These are phyloP conservation scores for Solanum sitiens DNA, from an alignment of 257 asterid genomes.

Conservation along the genomic window DNA sequence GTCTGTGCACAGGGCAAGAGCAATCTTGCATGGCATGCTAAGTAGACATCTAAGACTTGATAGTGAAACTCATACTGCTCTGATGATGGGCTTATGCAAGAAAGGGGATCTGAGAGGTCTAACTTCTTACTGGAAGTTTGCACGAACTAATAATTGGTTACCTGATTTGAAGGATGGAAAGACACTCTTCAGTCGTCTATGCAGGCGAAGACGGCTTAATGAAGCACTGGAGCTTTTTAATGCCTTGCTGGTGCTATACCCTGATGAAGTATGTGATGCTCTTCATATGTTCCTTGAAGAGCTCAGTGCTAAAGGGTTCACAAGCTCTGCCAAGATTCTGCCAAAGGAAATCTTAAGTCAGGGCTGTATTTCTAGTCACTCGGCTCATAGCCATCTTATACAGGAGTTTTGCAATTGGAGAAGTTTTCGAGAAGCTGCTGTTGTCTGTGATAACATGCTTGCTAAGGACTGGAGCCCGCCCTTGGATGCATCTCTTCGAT, in stretches of 20 bases:
- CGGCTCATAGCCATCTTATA: constrained; percentile 30
- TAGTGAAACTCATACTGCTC: constrained; percentile 34
- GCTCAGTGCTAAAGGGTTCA: constrained; percentile 43
- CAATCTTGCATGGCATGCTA: constrained; percentile 45
- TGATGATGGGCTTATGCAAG: constrained; percentile 40
- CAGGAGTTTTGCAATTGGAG: constrained; percentile 49
- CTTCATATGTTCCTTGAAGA: constrained; percentile 27
- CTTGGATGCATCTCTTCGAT: constrained; percentile 22
- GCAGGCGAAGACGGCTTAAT: constrained; percentile 33
- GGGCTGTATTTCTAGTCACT: constrained; percentile 12
- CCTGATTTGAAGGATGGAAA: constrained; percentile 43
- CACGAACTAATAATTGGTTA: constrained; percentile 47
- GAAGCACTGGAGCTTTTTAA: constrained; percentile 60
- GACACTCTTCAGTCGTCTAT: constrained; percentile 34
- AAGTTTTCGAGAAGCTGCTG: constrained; percentile 38
- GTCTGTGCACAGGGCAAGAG: constrained; percentile 29
- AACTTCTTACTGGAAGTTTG: constrained; percentile 25
- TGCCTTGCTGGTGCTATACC: constrained; percentile 10
- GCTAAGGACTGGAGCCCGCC: constrained; percentile 30
- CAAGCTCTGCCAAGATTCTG: constrained; percentile 28
- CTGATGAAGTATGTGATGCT: constrained; percentile 10
- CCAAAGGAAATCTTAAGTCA: constrained; percentile 29
- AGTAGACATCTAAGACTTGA: constrained; percentile 32
- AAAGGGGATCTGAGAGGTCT: constrained; percentile 45
- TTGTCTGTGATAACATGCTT: constrained; percentile 33